Conservation (phyloP, 192 early-diverging fungal genomes). For the Gamsiella multidivaricata region DNA sequence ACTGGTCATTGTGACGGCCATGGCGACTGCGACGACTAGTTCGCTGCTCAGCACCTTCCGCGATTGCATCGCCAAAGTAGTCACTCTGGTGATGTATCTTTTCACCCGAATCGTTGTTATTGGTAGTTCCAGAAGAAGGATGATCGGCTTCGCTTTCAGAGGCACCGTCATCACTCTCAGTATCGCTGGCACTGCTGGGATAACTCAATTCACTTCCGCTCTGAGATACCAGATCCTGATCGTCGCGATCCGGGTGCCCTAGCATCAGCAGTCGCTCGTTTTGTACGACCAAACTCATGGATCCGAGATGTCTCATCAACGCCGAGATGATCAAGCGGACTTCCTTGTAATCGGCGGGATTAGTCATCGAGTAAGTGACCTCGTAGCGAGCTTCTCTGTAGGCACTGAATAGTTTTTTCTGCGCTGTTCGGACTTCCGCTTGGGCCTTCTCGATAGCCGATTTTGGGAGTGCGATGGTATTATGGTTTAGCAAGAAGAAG, state of each 20-base stretch:
- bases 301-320: constrained; percentile 47
- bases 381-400: constrained; percentile 50
- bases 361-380: constrained; percentile 41
- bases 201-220: constrained; percentile 17
- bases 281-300: constrained; percentile 51
- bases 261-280: constrained; percentile 49
- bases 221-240: constrained; percentile 34
- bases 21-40: not conserved
- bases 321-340: constrained; percentile 35
- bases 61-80: constrained; percentile 26
- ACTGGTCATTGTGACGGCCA: not conserved
- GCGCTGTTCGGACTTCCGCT: constrained; percentile 33
- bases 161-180: not conserved
- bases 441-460: constrained; percentile 47
- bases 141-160: not conserved
- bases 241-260: constrained; percentile 34
- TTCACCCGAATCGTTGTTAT: not conserved
- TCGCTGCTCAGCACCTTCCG: constrained; percentile 11
- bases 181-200: constrained; percentile 5
- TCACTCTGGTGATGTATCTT: constrained; percentile 8
- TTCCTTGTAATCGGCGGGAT: constrained; percentile 50
- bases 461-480: constrained; percentile 50
- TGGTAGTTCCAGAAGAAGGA: not conserved
- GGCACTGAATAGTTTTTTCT: constrained; percentile 46
- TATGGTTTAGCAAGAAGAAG: constrained; percentile 46